These are phyloP conservation scores for Metarhizium sp. DNA, from an alignment of 2,329 filamentous ascomycete species.

Conservation along the genomic window DNA sequence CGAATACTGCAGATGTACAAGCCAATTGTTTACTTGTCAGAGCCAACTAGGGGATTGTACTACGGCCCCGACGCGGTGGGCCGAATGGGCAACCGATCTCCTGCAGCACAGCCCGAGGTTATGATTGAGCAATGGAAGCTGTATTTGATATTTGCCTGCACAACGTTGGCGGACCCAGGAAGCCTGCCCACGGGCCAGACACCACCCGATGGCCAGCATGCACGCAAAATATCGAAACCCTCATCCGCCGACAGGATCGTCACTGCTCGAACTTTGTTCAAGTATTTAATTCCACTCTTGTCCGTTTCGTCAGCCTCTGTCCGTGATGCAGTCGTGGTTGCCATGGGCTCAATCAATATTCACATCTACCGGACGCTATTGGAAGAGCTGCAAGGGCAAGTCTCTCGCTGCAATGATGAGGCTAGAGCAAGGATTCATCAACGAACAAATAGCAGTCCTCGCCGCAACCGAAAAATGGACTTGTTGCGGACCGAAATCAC, in stretches of 20 bases:
- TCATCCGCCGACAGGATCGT: conserved; percentile 67
- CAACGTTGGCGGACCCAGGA: conserved; percentile 79
- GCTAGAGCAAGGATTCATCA: conserved; percentile 81
- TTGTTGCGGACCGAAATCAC: conserved; percentile 87
- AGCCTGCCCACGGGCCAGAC: conserved; percentile 29
- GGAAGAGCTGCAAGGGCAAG: conserved; percentile 81
- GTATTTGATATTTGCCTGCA: conserved; percentile 94
- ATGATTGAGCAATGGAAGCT: conserved; percentile 97
- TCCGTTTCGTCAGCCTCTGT: conserved; percentile 73
- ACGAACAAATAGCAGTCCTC: conserved; percentile 72
- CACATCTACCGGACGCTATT: conserved; percentile 87
- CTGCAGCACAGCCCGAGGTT: conserved; percentile 70
- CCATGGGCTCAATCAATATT: conserved; percentile 88
- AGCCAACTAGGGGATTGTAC: conserved; percentile 56
- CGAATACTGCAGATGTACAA: conserved; percentile 89
- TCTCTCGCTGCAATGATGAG: conserved; percentile 79
- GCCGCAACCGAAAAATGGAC: conserved; percentile 76
- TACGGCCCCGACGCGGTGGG: conserved; percentile 52
- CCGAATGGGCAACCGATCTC: conserved; percentile 42
- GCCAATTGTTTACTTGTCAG: conserved; percentile 68
- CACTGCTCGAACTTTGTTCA: conserved; percentile 82
- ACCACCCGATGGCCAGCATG: conserved; percentile 58
- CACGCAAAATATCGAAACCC: conserved; percentile 67
- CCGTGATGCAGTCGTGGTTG: conserved; percentile 80
- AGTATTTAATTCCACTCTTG: conserved; percentile 80